phyloP scores from a whole-genome alignment of 352 stramenopile genomes.

The Globisporangium splendens region DNA sequence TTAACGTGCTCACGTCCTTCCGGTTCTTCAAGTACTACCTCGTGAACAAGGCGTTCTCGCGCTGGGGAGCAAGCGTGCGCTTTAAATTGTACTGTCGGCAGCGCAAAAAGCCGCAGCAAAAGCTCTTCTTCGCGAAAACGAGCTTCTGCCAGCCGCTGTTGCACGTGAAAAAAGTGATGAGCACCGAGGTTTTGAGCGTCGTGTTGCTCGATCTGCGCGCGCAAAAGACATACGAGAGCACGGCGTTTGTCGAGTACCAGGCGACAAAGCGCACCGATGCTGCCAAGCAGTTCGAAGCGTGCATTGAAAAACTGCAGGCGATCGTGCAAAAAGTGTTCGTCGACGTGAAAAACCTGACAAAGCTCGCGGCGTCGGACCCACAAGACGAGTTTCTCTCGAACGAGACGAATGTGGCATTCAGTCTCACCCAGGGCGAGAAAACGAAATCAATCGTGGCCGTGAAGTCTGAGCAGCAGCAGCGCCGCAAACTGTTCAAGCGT shows the following conservation, averaged over 20 bases:
- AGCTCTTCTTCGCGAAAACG: slow-evolving; percentile 89
- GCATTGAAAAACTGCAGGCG: slow-evolving; percentile 88
- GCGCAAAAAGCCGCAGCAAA: slow-evolving; percentile 73
- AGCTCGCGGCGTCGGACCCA: slow-evolving; percentile 29
- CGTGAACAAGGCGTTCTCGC: slow-evolving; percentile 87
- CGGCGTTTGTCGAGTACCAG: slow-evolving; percentile 90
- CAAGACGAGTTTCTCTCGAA: slow-evolving; percentile 67
- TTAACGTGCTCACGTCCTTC: slow-evolving; percentile 93
- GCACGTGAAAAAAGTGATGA: slow-evolving; percentile 88
- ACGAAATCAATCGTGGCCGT: slow-evolving; percentile 91
- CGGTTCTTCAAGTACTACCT: slow-evolving; percentile 94
- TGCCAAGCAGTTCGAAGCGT: slow-evolving; percentile 88
- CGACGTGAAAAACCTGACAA: slow-evolving; percentile 88
- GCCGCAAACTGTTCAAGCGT: slow-evolving; percentile 74
- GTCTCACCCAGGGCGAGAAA: slow-evolving; percentile 53
- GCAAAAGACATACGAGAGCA: slow-evolving; percentile 89
- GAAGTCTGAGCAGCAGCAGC: slow-evolving; percentile 88
- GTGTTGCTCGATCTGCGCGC: slow-evolving; percentile 77
- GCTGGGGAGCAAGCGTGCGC: slow-evolving; percentile 87
- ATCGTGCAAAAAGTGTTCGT: slow-evolving; percentile 89
- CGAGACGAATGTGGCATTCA: slow-evolving; percentile 15
- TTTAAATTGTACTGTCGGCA: slow-evolving; percentile 90
- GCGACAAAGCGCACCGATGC: slow-evolving; percentile 80
- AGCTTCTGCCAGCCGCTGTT: slow-evolving; percentile 88
- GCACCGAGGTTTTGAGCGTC: slow-evolving; percentile 76